A percentile compares a stretch with the other conserved stretches of the same genome.
These are phyloP conservation scores for Aureobasidium musti DNA, from an alignment of 2,329 filamentous ascomycete genomes.

Conservation along the genomic window DNA sequence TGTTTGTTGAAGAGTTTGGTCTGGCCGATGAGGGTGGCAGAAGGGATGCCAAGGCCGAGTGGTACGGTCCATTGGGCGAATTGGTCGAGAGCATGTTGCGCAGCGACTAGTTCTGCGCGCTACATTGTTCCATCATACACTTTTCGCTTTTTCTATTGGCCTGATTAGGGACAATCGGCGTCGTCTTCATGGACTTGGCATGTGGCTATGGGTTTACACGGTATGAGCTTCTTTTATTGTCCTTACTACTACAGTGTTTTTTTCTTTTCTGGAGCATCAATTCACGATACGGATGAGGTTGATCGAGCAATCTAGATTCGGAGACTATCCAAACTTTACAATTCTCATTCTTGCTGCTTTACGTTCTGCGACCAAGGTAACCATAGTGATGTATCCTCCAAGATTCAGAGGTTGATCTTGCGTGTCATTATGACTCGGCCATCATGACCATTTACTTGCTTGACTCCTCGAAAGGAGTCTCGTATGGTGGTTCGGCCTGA, in stretches of 20 bases:
- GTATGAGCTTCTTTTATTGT: constrained; percentile 14
- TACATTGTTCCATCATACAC: constrained; percentile 21
- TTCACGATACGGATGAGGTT: constrained; percentile 8
- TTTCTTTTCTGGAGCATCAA: not conserved
- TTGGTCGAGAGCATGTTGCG: constrained; percentile 96
- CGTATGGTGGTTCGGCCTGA: constrained; percentile 74
- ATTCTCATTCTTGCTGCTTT: not conserved
- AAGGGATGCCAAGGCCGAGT: constrained; percentile 60
- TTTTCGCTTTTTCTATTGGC: not conserved
- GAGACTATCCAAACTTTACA: not conserved
- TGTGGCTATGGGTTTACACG: constrained; percentile 1
- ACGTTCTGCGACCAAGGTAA: not conserved
- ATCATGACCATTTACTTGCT: not conserved
- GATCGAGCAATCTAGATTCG: not conserved
- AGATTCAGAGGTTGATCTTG: not conserved
- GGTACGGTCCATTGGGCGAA: constrained; percentile 93
- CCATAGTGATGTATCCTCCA: not conserved
- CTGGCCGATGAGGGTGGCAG: constrained; percentile 69
- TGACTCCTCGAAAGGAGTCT: constrained; percentile 56
- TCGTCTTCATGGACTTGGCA: not conserved
- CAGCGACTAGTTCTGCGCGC: constrained; percentile 65
- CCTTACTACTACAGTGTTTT: constrained; percentile 1
- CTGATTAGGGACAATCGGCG: not conserved
- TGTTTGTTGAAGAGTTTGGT: constrained; percentile 96
- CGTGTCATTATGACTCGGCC: not conserved